Evolutionary conservation across 2,329 filamentous ascomycete genomes (phyloP), one percentile per base, ranked within the genome.

Genomic region (Hypoxylon sp.): DNA sequence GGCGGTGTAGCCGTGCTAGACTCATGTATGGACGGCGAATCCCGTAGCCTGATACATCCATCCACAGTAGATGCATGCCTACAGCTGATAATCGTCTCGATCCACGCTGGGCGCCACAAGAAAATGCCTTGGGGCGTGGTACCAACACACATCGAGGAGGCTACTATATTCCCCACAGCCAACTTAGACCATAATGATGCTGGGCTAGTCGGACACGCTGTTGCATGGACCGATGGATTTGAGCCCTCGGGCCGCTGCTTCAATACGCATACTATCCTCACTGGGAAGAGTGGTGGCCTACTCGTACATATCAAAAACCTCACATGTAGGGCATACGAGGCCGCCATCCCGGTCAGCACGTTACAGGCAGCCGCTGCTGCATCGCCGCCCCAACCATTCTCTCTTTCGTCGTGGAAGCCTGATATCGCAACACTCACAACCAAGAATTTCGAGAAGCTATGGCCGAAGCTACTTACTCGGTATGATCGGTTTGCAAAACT

Each of bases 31-130:
- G 46, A 29, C 5, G 76, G 72, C 8, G 82, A 85, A 69, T 81
- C 80, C 1, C 75, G 79, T 0, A 77, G 82, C 46, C 67, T 76
- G 5, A 64, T 84, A 22, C 82, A 84, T 58, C 82, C 83, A 0
- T 73, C 79, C 0, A 74, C 74, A 5, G 73, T 84, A 3, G 82
- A 84, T 67, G 74, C 74, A 5, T 67, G 63, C 13, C 65, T 82
- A 3, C 80, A 82, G 46, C 73, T 80, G 9, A 63, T 70, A 13
- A 78, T 78, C 44, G 74, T 70, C 1, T 73, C 77, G 13, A 73
- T 78, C 24, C 70, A 79, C 26, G 68, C 73, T 1, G 78, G 78
- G 3, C 68, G 71, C 1, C 62, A 67, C 24, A 75, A 77, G 79
- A 74, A 53, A 65, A 4, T 75, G 69, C 46, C 77, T 74, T 33